These are phyloP conservation scores for Hypoxylon rubiginosum DNA, from an alignment of 2,329 filamentous ascomycete genomes.

Conservation along the genomic window DNA sequence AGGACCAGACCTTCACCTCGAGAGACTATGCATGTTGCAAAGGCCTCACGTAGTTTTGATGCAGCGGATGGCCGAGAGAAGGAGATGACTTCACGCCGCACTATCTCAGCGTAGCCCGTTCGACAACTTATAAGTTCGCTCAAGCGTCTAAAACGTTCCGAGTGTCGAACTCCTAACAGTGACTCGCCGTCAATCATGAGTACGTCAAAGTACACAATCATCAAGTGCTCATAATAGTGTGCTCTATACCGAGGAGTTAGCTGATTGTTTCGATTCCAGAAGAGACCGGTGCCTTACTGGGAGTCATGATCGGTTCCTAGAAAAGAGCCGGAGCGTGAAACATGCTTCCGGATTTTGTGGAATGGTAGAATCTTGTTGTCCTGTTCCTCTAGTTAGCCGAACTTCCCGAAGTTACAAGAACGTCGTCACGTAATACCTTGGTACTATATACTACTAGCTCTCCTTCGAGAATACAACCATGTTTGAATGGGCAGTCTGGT, in stretches of 20 bases:
- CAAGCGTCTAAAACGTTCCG: conserved; percentile 72
- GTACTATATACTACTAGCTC: conserved; percentile 86
- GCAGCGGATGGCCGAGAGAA: conserved; percentile 68
- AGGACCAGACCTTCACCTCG: conserved; percentile 84
- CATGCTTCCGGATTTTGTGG: conserved; percentile 84
- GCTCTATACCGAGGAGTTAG: conserved; percentile 55
- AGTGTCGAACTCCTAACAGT: conserved; percentile 65
- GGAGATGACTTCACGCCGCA: conserved; percentile 76
- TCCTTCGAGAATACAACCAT: conserved; percentile 83
- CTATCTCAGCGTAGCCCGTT: conserved; percentile 74
- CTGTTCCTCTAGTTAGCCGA: conserved; percentile 50
- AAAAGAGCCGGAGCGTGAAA: conserved; percentile 78
- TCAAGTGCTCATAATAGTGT: conserved; percentile 66
- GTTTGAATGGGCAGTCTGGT: conserved; percentile 69
- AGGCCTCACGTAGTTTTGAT: conserved; percentile 70
- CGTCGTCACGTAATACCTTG: conserved; percentile 53
- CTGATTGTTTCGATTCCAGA: neutral
- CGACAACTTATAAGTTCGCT: conserved; percentile 64
- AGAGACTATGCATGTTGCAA: conserved; percentile 74
- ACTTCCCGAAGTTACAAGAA: conserved; percentile 5
- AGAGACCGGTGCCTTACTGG: conserved; percentile 60
- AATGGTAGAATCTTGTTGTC: conserved; percentile 78
- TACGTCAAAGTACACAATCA: conserved; percentile 73
- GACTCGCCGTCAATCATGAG: conserved; percentile 68
- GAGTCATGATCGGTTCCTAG: conserved; percentile 79